phyloP scores from a whole-genome alignment of 2,329 filamentous ascomycete species.

The Scedosporium aurantiacum region DNA sequence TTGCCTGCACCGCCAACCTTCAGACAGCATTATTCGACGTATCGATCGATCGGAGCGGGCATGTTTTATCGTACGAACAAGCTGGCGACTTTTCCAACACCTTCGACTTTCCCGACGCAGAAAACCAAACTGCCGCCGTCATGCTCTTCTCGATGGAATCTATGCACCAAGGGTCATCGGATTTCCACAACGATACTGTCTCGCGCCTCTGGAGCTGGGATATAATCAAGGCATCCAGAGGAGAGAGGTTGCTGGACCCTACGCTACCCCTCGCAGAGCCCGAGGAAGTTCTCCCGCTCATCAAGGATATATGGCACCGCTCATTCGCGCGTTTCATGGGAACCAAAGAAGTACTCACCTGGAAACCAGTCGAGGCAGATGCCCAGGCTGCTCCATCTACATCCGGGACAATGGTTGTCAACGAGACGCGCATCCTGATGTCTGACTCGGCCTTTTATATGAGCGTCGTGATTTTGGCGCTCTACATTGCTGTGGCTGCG shows the following conservation, averaged over 20 bases:
- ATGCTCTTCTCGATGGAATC: conserved; percentile 7
- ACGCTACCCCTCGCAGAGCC: conserved; percentile 12
- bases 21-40: conserved; percentile 24
- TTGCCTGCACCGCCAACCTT: conserved; percentile 16
- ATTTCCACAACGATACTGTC: conserved; percentile 38
- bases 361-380: conserved; percentile 21
- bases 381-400: conserved; percentile 7
- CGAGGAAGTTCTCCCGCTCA: conserved; percentile 4
- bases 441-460: conserved; percentile 33
- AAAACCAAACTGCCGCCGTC: conserved; percentile 10
- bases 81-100: conserved; percentile 5
- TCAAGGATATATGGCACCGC: conserved; percentile 16
- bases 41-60: conserved; percentile 15
- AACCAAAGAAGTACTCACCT: conserved; percentile 28
- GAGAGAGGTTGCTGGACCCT: conserved; percentile 24
- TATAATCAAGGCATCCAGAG: conserved; percentile 22
- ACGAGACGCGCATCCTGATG: conserved; percentile 36
- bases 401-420: conserved; percentile 3
- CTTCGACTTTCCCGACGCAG: conserved; percentile 11
- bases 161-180: not conserved
- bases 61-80: conserved; percentile 14
- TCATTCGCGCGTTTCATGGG: conserved; percentile 11
- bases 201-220: conserved; percentile 35
- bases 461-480: conserved; percentile 27
- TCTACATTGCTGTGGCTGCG: conserved; percentile 31